Base-by-base conservation (phyloP, 441 rosid genomes). In the Croton setiger region DNA sequence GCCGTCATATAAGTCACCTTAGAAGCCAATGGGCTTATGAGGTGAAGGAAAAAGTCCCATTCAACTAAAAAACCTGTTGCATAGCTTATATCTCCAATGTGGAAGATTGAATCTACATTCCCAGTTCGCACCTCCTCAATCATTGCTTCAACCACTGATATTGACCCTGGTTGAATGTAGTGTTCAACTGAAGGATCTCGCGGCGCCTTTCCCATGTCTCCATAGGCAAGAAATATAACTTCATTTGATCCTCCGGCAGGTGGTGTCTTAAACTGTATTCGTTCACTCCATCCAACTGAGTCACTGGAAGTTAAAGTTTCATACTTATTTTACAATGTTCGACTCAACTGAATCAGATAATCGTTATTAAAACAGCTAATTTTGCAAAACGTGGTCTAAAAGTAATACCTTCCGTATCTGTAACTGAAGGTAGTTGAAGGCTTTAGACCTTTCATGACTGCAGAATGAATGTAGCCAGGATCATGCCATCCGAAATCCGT, bases 161-260 rank as follows among this genome's bases (percentile, higher is more conserved):
- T 64, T 3, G 91, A 80, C 72, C 95, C 95, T 52, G 91, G 92
- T 88, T 86, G 89, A 70, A 85, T 81, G 72, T 80, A 88, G 74
- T 88, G 95, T 64, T 88, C 95, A 0, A 60, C 72, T 36, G 91
- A 81, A 39, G 74, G 66, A 73, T 88, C 95, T 3, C 53, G 79
- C 20, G 95, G 90, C 49, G 91, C 86, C 74, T 88, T 88, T 64
- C 95, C 95, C 95, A 88, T 88, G 54, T 88, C 95, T 3, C 92
- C 95, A 35, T 72, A 87, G 36, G 83, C 83, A 23, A 88, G 73
- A 68, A 88, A 87, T 48, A 51, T 87, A 3, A 85, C 49, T 44
- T 84, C 85, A 60, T 79, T 81, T 12, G 90, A 74, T 67, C 88
- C 88, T 74, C 80, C 84, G 0, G 86, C 82, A 0, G 95, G 92